Evolutionary conservation across 345 rosid species (phyloP), one percentile per base, ranked within the genome.

Genomic region (Salix exigua): DNA sequence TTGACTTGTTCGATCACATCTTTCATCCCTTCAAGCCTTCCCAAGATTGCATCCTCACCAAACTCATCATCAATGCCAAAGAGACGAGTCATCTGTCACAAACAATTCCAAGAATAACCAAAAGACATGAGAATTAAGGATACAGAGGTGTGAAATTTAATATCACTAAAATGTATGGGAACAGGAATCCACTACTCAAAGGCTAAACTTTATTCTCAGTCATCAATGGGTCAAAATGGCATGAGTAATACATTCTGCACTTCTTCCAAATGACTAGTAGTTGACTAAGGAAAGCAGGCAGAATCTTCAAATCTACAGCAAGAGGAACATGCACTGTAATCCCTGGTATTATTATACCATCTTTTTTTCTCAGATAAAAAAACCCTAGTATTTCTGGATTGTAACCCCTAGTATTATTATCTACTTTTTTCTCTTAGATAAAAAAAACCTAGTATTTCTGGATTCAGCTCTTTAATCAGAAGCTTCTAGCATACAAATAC

Each of bases 1-100:
- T 96, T 94, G 44, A 96, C 99, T 89, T 91, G 94, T 82, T 94
- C 97, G 74, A 96, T 96, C 70, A 96, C 97, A 76, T 92, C 97
- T 84, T 96, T 96, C 97, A 96, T 89, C 73, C 98, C 91, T 88
- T 96, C 99, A 7, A 96, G 97, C 89, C 89, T 96, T 82, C 99
- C 97, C 85, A 96, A 82, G 51, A 96, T 83, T 40, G 99, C 97
- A 87, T 96, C 98, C 83, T 96, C 99, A 46, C 97, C 97, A 81
- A 94, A 96, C 73, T 93, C 95, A 79, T 94, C 96, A 81, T 88
- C 97, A 23, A 94, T 75, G 75, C 99, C 98, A 72, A 96, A 91
- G 50, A 93, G 75, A 69, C 94, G 93, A 48, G 90, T 93, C 93
- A 91, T 89, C 99, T 96, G 91, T 83, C 71, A 80, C 26, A 26